Conservation (phyloP, 345 rosid species). For the Eucalyptus pauciflora region DNA sequence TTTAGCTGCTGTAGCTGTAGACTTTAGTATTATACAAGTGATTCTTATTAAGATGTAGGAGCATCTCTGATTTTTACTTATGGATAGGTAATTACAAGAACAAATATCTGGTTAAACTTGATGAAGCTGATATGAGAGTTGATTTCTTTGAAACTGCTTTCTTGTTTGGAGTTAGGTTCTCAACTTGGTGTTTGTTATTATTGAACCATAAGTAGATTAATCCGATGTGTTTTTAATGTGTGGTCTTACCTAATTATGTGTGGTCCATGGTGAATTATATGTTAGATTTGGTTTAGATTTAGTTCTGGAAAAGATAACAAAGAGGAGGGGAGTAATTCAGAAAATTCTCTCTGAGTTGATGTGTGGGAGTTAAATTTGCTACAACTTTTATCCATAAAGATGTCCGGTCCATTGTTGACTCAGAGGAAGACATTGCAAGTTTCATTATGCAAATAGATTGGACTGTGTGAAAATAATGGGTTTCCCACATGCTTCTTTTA, state of each 20-base stretch:
- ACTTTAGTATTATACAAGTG: background rate
- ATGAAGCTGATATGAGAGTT: background rate
- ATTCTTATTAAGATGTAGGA: background rate
- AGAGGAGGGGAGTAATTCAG: background rate
- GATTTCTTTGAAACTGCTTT: background rate
- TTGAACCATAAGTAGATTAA: background rate
- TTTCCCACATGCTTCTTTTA: background rate
- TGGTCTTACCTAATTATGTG: background rate
- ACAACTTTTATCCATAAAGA: background rate
- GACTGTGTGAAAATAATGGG: background rate
- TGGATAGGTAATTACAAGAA: background rate
- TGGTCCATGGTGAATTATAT: background rate
- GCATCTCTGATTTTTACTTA: background rate
- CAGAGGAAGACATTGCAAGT: background rate
- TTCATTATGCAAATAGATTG: background rate
- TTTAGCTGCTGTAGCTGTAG: background rate
- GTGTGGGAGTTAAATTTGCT: background rate
- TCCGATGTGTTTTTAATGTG: background rate
- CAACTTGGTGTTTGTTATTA: background rate
- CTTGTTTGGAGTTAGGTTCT: background rate
- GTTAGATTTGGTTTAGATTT: background rate
- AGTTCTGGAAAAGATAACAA: background rate
- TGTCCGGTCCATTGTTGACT: background rate
- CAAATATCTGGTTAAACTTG: background rate
- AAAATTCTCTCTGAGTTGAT: background rate